phyloP scores from a whole-genome alignment of 1,284 basidiomycete species.

The Ganoderma lucidum region DNA sequence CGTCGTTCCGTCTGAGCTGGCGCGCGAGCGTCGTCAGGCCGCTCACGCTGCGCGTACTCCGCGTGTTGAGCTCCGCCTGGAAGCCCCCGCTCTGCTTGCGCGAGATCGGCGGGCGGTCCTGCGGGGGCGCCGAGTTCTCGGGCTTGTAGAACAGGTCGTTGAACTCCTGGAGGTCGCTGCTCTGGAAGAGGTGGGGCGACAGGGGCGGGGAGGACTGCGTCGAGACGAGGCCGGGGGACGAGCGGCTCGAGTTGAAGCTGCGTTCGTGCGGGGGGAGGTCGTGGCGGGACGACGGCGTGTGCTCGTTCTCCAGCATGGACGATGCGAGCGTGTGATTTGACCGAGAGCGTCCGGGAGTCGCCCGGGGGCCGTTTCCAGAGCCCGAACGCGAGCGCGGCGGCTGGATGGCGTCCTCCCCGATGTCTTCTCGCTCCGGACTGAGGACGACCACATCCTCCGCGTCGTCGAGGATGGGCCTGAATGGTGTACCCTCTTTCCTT shows the following conservation, averaged over 20 bases:
- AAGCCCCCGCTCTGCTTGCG: constrained; percentile 38
- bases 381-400: constrained; percentile 9
- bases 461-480: constrained; percentile 22
- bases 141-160: constrained; percentile 71
- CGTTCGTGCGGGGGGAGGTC: constrained; percentile 20
- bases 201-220: constrained; percentile 48
- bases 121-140: constrained; percentile 26
- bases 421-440: constrained; percentile 19
- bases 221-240: constrained; percentile 52
- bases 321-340: constrained; percentile 39
- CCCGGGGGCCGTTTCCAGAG: constrained; percentile 8
- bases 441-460: constrained; percentile 23
- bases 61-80: constrained; percentile 38
- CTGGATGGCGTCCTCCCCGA: constrained; percentile 18
- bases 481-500: constrained; percentile 21
- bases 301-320: constrained; percentile 37
- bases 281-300: constrained; percentile 39
- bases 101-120: constrained; percentile 34
- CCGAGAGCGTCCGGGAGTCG: constrained; percentile 22
- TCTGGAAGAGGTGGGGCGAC: constrained; percentile 51
- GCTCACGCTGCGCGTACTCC: constrained; percentile 49
- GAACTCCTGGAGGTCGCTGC: constrained; percentile 70
- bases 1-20: constrained; percentile 67
- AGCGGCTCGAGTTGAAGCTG: constrained; percentile 35
- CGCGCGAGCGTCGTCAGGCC: constrained; percentile 69